Percentiles rank a stretch among this genome's conserved stretches.
Conservation (phyloP, 2,329 filamentous ascomycete genomes). For the Xylariaceae sp. region DNA sequence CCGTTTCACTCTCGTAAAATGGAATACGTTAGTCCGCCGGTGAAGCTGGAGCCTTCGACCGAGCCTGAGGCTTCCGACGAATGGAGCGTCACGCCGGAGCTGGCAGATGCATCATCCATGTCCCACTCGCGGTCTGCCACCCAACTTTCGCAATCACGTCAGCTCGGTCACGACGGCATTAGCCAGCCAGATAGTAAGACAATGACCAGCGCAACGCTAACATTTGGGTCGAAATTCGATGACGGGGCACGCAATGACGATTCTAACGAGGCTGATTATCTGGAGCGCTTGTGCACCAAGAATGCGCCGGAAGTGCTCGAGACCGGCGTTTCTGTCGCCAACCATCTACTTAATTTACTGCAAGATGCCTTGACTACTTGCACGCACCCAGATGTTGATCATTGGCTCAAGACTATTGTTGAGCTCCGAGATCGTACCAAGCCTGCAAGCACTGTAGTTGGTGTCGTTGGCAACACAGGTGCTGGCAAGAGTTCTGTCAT, state of each 20-base stretch:
- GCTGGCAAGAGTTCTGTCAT: slow-evolving; percentile 68
- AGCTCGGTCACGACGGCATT: no score
- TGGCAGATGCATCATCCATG: not conserved
- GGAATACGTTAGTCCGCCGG: not conserved
- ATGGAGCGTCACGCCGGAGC: slow-evolving; percentile 16
- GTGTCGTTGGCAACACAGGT: slow-evolving; percentile 66
- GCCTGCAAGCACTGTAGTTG: slow-evolving; percentile 53
- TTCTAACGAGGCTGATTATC: slow-evolving; percentile 13
- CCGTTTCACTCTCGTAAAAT: not conserved
- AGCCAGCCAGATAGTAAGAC: not conserved
- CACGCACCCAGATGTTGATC: slow-evolving; percentile 11
- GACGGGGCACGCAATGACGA: not conserved
- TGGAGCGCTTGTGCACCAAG: slow-evolving; percentile 29
- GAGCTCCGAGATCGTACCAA: slow-evolving; percentile 47
- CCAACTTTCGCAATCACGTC: no score
- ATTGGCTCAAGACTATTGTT: slow-evolving; percentile 49
- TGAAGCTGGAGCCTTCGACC: slow-evolving; percentile 2
- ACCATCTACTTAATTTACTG: slow-evolving; percentile 27
- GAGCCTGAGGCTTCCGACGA: not conserved
- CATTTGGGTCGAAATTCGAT: not conserved
- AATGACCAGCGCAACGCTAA: not conserved
- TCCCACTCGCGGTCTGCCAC: slow-evolving; percentile 1
- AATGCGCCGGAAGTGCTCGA: slow-evolving; percentile 30
- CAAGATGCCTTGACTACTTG: slow-evolving; percentile 14
- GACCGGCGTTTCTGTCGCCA: slow-evolving; percentile 27